Base-by-base conservation (phyloP, 805 yeast genomes). In the Scheffersomyces amazonensis region DNA sequence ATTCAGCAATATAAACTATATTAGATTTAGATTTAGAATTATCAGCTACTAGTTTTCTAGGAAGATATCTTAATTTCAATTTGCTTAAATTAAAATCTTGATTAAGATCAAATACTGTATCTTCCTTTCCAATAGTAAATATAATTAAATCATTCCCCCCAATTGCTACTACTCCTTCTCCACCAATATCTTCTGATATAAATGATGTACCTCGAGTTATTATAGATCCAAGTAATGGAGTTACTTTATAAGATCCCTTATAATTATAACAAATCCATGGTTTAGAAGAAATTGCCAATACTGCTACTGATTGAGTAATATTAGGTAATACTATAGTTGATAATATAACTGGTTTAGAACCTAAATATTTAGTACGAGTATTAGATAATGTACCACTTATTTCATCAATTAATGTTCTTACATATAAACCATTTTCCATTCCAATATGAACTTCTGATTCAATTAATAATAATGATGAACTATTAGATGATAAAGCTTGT, bases 371-470 rank as follows among this genome's bases (percentile, higher is more conserved):
- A 13, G 80, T 77, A 49, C 83, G 69, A 1, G 88, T 76, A 46
- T 83, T 82, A 1, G 75, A 64, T 16, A 78, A 71, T 3, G 53
- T 54, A 3, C 96, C 96, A 3, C 82, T 68, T 4, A 63, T 50
- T 0, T 56, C 52, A 51, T 85, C 87, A 27, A 89, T 48, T 5
- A 65, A 60, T 0, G 87, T 75, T 13, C 82, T 66, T 2, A 81
- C 80, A 60, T 83, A 87, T 1, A 90, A 78, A 16, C 98, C 98
- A 56, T 81, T 87, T n/a, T 64, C 73, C 69, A 89, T 71, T 1
- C 97, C 97, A 35, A 88, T 74, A 58, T 89, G 95, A 9, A 86
- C 71, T 3, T 64, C 42, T 33, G 23, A 31, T 43, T 42, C 25
- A 13, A 56, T 20, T 47, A 66, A 46, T 18, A 59, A 45, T 8